Percentiles rank a stretch among this genome's conserved stretches.
Evolutionary conservation across 2,329 filamentous ascomycete species (phyloP).

Genomic region (Aspergillus fischeri): DNA sequence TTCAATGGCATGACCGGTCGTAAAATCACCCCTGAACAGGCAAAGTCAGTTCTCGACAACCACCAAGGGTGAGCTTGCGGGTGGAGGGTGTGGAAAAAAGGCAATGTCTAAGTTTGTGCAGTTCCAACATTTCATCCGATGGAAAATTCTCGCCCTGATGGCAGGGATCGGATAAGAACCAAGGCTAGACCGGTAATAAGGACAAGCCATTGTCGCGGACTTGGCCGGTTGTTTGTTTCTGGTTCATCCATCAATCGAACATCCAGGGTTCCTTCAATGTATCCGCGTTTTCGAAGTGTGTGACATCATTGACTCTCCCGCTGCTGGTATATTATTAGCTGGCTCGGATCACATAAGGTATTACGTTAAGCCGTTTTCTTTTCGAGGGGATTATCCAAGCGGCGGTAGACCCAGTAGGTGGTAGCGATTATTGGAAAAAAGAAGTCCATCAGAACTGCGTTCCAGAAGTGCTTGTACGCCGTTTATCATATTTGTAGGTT

Average conservation of each 20-base stretch:
- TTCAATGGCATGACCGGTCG: conserved; percentile 50
- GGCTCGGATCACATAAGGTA: no score
- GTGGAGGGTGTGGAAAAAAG: neutral
- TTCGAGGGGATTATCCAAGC: no score
- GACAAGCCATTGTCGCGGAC: neutral
- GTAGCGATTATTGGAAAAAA: no score
- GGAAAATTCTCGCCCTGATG: neutral
- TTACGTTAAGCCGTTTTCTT: no score
- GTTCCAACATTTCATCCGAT: neutral
- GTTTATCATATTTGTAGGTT: no score
- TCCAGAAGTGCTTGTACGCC: no score
- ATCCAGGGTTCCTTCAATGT: conserved; percentile 7
- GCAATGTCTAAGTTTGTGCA: neutral
- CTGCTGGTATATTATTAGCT: no score
- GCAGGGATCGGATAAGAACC: neutral
- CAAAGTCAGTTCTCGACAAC: conserved; percentile 15
- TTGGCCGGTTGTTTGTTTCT: neutral
- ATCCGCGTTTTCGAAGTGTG: neutral
- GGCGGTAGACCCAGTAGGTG: no score
- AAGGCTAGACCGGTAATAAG: neutral
- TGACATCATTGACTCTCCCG: conserved; percentile 8
- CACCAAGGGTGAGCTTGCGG: conserved; percentile 1
- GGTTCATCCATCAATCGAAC: neutral
- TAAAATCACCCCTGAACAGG: conserved; percentile 39
- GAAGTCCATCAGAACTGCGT: no score